These are phyloP conservation scores for Aspergillus ostianus DNA, from an alignment of 495 filamentous ascomycete species.

Conservation along the genomic window DNA sequence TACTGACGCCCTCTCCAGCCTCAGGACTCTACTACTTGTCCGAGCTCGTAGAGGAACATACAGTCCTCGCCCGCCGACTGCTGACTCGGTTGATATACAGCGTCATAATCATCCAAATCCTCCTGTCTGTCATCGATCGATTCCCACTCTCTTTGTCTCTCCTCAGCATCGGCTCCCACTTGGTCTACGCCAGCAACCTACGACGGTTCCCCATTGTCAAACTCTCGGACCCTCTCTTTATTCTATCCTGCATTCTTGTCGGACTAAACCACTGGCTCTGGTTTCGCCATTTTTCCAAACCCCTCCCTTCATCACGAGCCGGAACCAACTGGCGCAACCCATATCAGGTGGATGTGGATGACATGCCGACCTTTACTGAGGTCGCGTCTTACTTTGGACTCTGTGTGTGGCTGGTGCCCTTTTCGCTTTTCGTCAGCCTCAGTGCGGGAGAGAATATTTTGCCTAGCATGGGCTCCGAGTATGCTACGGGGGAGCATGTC, in stretches of 20 bases:
- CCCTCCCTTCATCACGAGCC: conserved; percentile 29
- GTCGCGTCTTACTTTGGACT: conserved; percentile 95
- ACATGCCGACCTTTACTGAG: conserved; percentile 85
- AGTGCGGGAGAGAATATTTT: conserved; percentile 93
- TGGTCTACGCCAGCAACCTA: conserved; percentile 87
- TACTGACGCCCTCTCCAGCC: conserved; percentile 48
- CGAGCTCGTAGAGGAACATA: conserved; percentile 96
- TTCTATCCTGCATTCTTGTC: conserved; percentile 82
- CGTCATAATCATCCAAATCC: conserved; percentile 70
- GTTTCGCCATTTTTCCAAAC: conserved; percentile 87
- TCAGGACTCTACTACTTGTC: conserved; percentile 98
- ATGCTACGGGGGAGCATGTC: conserved; percentile 58
- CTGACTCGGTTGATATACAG: conserved; percentile 81
- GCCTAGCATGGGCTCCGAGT: conserved; percentile 75
- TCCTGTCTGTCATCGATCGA: conserved; percentile 76
- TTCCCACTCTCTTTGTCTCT: conserved; percentile 74
- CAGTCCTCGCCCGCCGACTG: conserved; percentile 82
- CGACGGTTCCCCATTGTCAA: conserved; percentile 85
- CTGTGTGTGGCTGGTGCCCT: conserved; percentile 95
- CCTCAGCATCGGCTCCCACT: conserved; percentile 77
- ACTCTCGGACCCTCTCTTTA: conserved; percentile 82
- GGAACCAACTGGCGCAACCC: conserved; percentile 49
- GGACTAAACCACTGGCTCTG: conserved; percentile 93
- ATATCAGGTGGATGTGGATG: conserved; percentile 52
- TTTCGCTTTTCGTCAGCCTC: conserved; percentile 89